phyloP scores from a whole-genome alignment of 192 early-diverging fungal species.

The Coemansia reversa region DNA sequence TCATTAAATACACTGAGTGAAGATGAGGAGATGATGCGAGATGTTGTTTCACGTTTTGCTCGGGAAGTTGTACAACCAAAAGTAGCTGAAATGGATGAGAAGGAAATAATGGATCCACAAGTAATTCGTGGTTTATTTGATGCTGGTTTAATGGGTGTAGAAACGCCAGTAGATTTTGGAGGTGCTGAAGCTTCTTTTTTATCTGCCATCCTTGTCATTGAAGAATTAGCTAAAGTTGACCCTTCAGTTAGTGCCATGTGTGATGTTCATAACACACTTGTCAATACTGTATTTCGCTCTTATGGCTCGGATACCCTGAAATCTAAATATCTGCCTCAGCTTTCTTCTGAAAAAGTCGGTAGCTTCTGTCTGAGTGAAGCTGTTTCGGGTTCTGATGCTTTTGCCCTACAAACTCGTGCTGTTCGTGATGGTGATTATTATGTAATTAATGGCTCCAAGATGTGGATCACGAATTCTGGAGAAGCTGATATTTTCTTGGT shows the following conservation, averaged over 20 bases:
- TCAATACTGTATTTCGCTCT: conserved; percentile 88
- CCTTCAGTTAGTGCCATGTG: conserved; percentile 87
- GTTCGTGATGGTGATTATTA: conserved; percentile 87
- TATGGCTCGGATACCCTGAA: conserved; percentile 75
- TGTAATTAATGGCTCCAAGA: conserved; percentile 82
- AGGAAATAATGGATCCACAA: conserved; percentile 73
- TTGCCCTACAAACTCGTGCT: conserved; percentile 85
- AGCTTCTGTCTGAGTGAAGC: conserved; percentile 96
- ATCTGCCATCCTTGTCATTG: conserved; percentile 81
- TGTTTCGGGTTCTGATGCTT: conserved; percentile 90
- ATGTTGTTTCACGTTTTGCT: conserved; percentile 77
- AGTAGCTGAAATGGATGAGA: conserved; percentile 89
- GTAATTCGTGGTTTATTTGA: conserved; percentile 87
- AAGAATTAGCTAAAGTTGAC: conserved; percentile 95
- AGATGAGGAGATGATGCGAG: conserved; percentile 83
- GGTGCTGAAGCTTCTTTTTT: conserved; percentile 82
- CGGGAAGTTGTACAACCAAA: conserved; percentile 80
- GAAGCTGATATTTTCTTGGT: conserved; percentile 96
- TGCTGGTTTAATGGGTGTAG: conserved; percentile 93
- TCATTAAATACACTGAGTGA: conserved; percentile 84
- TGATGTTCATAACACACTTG: conserved; percentile 98
- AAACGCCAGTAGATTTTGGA: conserved; percentile 75
- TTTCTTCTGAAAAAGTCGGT: conserved; percentile 81
- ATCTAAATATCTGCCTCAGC: conserved; percentile 79
- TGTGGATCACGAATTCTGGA: conserved; percentile 96